Percentiles rank a stretch among this genome's conserved stretches.
Evolutionary conservation across 768 basidiomycete species (phyloP).

Genomic region (Pluteus cervinus): DNA sequence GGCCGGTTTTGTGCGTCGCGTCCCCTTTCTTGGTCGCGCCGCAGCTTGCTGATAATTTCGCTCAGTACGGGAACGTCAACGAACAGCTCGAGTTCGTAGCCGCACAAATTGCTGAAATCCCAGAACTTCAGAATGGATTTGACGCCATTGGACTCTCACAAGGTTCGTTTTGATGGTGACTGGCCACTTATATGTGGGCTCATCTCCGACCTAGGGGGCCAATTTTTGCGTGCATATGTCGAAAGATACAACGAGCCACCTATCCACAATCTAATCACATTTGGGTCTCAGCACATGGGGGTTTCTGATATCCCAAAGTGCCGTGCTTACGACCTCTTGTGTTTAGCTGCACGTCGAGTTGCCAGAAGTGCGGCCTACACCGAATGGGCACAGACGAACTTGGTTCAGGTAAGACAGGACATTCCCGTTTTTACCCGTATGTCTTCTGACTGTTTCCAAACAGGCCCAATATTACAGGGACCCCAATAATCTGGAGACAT

Average conservation of each 20-base stretch:
- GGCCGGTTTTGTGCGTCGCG: conserved; percentile 65
- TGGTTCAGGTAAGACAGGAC: conserved; percentile 53
- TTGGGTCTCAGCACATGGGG: conserved; percentile 87
- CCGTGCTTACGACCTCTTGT: conserved; percentile 57
- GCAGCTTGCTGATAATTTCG: conserved; percentile 4
- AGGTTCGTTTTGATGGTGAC: conserved; percentile 31
- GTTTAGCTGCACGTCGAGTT: conserved; percentile 59
- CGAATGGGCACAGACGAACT: conserved; percentile 69
- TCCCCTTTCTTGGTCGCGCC: background rate
- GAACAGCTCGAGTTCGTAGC: conserved; percentile 63
- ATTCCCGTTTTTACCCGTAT: background rate
- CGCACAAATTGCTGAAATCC: conserved; percentile 55
- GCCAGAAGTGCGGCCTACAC: conserved; percentile 62
- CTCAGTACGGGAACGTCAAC: conserved; percentile 73
- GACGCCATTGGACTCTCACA: conserved; percentile 89
- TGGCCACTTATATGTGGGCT: background rate
- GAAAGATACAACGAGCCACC: conserved; percentile 71
- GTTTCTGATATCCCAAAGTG: conserved; percentile 72
- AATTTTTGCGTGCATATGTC: conserved; percentile 82
- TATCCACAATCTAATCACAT: conserved; percentile 77
- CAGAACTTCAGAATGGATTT: conserved; percentile 65
- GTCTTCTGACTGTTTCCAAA: background rate
- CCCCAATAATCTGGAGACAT: conserved; percentile 48
- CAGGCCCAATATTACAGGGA: conserved; percentile 89
- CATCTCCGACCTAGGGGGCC: conserved; percentile 48